Percentiles rank a stretch among this genome's conserved stretches.
phyloP scores from a whole-genome alignment of 768 basidiomycete genomes.

The Atractiella rhizophila region DNA sequence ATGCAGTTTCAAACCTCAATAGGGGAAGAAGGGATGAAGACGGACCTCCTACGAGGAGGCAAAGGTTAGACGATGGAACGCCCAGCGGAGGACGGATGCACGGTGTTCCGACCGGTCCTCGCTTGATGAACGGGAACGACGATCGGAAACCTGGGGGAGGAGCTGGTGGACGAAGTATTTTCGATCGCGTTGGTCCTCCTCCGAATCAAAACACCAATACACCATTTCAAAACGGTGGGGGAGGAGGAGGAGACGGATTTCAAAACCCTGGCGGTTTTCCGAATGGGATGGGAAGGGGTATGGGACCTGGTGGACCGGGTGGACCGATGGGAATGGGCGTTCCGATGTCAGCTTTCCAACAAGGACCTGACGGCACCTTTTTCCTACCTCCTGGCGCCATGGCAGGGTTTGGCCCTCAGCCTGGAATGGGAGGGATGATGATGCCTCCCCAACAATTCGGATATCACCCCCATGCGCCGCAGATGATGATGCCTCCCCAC shows the following conservation, averaged over 20 bases:
- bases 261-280: too few relatives aligned
- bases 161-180: constrained; percentile 2
- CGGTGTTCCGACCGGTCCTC: constrained; percentile 1
- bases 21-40: constrained; percentile 5
- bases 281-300: too few relatives aligned
- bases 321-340: too few relatives aligned
- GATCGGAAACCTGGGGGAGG: not conserved
- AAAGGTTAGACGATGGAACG: constrained; percentile 1
- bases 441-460: not conserved
- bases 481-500: not conserved
- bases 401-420: too few relatives aligned
- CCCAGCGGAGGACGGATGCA: constrained; percentile 4
- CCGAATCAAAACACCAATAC: too few relatives aligned
- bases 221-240: too few relatives aligned
- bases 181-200: constrained; percentile 9
- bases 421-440: too few relatives aligned
- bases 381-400: constrained; percentile 1
- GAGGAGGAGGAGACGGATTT: too few relatives aligned
- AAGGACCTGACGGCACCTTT: not conserved
- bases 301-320: too few relatives aligned
- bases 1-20: constrained; percentile 14
- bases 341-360: too few relatives aligned
- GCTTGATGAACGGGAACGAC: too few relatives aligned
- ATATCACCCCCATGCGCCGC: constrained; percentile 1
- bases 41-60: not conserved